These are phyloP conservation scores for Saksenaea oblongispora DNA, from an alignment of 371 early-diverging fungal genomes.

Conservation along the genomic window DNA sequence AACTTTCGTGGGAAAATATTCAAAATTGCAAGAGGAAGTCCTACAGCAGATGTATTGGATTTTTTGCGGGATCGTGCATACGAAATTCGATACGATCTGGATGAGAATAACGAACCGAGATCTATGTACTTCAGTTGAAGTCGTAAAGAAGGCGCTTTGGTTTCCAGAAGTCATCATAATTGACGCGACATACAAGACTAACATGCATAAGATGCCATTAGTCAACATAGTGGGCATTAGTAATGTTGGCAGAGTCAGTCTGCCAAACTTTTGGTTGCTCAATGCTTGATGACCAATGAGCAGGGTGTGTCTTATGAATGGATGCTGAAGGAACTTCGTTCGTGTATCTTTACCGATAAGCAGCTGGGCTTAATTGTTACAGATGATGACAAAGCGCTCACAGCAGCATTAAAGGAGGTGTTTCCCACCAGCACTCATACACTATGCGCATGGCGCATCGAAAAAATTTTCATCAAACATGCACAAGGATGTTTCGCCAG, in stretches of 20 bases:
- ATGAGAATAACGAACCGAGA: no score
- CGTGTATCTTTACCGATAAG: neutral
- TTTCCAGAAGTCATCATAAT: slow-evolving; percentile 25
- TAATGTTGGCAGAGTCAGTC: slow-evolving; percentile 20
- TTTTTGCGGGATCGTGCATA: no score
- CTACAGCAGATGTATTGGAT: no score
- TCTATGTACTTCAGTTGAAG: neutral
- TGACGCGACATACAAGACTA: slow-evolving; percentile 42
- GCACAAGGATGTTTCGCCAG: neutral
- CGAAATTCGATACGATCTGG: no score
- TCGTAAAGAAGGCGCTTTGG: neutral
- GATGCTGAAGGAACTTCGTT: neutral
- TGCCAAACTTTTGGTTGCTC: neutral
- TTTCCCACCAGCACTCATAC: neutral
- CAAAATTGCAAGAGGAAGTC: no score
- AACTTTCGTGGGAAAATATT: no score
- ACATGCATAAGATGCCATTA: slow-evolving; percentile 55
- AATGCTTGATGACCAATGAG: neutral
- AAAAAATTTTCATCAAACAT: neutral
- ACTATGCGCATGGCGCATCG: slow-evolving; percentile 6
- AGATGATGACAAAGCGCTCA: slow-evolving; percentile 4
- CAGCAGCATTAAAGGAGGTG: neutral
- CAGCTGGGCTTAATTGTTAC: neutral
- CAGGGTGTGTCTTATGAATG: neutral
- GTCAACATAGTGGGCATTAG: slow-evolving; percentile 60